Evolutionary conservation across 2,329 filamentous ascomycete genomes (phyloP).

Genomic region (Aspergillus felis): DNA sequence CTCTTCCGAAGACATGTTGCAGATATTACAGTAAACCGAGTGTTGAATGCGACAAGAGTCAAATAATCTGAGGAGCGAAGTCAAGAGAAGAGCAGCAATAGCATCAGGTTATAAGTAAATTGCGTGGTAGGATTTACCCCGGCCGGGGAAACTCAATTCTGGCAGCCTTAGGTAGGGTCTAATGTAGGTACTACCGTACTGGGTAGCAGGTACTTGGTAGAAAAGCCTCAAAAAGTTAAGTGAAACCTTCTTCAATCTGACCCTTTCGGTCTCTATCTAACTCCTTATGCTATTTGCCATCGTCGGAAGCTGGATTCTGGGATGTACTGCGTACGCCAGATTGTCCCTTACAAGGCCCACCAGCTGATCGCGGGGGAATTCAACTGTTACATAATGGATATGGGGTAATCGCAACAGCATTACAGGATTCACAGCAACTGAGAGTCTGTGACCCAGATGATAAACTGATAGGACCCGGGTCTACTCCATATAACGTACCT

Average conservation of each 20-base stretch:
- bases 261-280: background rate
- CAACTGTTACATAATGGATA: conserved; percentile 22
- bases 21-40: background rate
- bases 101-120: background rate
- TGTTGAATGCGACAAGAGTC: background rate
- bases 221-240: background rate
- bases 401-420: conserved; percentile 15
- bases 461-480: too few relatives aligned
- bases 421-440: too few relatives aligned
- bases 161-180: too few relatives aligned
- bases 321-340: background rate
- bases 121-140: background rate
- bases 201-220: too few relatives aligned
- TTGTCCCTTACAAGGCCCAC: conserved; percentile 9
- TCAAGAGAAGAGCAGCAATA: background rate
- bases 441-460: too few relatives aligned
- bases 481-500: too few relatives aligned
- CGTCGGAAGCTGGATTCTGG: background rate
- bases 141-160: background rate
- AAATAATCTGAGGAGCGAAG: background rate
- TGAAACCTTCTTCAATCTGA: background rate
- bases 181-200: too few relatives aligned
- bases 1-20: conserved; percentile 15
- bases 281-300: background rate
- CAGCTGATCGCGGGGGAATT: conserved; percentile 4